Evolutionary conservation across 768 basidiomycete genomes (phyloP).

Genomic region (Lentinula guzmanii): DNA sequence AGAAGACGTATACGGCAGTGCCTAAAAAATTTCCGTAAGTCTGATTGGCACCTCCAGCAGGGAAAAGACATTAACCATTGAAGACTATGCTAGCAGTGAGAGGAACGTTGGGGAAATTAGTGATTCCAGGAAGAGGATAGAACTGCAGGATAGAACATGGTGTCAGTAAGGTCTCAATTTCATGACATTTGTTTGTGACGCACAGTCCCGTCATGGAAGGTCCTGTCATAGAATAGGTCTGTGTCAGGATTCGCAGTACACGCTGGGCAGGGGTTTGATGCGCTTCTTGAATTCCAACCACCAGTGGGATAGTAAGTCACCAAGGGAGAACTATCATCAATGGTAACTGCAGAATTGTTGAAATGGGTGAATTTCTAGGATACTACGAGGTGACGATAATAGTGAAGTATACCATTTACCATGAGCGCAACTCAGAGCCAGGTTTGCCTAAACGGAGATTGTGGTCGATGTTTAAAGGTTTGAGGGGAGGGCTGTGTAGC

Average conservation of each 20-base stretch:
- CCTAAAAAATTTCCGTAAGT: slow-evolving; percentile 17
- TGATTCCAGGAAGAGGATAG: slow-evolving; percentile 12
- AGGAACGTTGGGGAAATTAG: slow-evolving; percentile 10
- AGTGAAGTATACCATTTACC: neutral
- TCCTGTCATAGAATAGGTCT: slow-evolving; percentile 6
- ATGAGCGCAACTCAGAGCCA: neutral
- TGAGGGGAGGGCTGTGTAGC: too few relatives aligned
- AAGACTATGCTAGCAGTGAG: slow-evolving; percentile 25
- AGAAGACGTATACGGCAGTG: slow-evolving; percentile 40
- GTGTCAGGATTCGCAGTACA: slow-evolving; percentile 16
- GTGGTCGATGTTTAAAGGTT: too few relatives aligned
- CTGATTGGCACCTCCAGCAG: neutral
- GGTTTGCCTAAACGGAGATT: too few relatives aligned
- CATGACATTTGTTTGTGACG: neutral
- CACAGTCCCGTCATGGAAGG: slow-evolving; percentile 19
- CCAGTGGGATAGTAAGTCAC: slow-evolving; percentile 15
- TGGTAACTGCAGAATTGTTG: slow-evolving; percentile 17
- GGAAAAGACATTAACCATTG: slow-evolving; percentile 22
- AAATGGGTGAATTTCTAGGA: neutral
- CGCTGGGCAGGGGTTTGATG: slow-evolving; percentile 8
- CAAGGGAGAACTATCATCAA: slow-evolving; percentile 19
- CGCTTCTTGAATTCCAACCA: slow-evolving; percentile 14
- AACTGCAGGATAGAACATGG: slow-evolving; percentile 3
- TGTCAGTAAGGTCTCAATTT: too few relatives aligned
- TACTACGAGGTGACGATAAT: too few relatives aligned